Evolutionary conservation across 2,329 filamentous ascomycete species (phyloP).

Genomic region (Ophiostoma pallidulum): DNA sequence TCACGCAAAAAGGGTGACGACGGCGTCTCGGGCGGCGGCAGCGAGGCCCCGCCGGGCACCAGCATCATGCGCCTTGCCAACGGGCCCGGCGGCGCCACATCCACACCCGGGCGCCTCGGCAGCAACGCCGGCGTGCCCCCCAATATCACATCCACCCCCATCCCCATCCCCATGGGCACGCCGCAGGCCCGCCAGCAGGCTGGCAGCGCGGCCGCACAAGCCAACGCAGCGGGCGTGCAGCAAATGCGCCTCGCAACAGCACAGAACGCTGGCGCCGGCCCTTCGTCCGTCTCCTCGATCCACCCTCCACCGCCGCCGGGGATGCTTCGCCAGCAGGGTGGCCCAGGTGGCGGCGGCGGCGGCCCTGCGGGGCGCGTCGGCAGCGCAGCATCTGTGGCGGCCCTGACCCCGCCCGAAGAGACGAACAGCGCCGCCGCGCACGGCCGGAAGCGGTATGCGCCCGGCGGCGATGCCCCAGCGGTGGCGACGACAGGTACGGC

Average conservation of each 20-base stretch:
- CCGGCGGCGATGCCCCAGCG: slow-evolving; percentile 10
- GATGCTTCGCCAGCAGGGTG: slow-evolving; percentile 2
- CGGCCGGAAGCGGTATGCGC: slow-evolving; percentile 32
- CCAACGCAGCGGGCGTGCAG: slow-evolving; percentile 1
- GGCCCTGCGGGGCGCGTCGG: neutral
- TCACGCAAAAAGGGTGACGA: slow-evolving; percentile 41
- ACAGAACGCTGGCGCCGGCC: neutral
- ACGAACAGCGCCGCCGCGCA: slow-evolving; percentile 13
- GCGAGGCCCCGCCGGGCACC: slow-evolving; percentile 38
- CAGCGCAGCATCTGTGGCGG: slow-evolving; percentile 24
- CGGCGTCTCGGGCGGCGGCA: slow-evolving; percentile 27
- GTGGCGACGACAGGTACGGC: slow-evolving; percentile 6
- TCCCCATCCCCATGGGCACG: slow-evolving; percentile 1
- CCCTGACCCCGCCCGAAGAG: slow-evolving; percentile 48
- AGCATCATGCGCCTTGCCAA: slow-evolving; percentile 36
- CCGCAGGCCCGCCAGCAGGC: slow-evolving; percentile 11
- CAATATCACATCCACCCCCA: neutral
- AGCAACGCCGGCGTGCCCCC: neutral
- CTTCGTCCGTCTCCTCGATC: neutral
- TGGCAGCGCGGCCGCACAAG: neutral
- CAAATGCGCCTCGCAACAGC: neutral
- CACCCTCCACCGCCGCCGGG: neutral
- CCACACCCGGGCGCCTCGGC: slow-evolving; percentile 13
- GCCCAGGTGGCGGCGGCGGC: too few species aligned
- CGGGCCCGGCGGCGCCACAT: slow-evolving; percentile 12